A percentile compares a stretch with the other conserved stretches of the same genome.
Evolutionary conservation across 345 rosid species (phyloP).

Genomic region (Turritis glabra): DNA sequence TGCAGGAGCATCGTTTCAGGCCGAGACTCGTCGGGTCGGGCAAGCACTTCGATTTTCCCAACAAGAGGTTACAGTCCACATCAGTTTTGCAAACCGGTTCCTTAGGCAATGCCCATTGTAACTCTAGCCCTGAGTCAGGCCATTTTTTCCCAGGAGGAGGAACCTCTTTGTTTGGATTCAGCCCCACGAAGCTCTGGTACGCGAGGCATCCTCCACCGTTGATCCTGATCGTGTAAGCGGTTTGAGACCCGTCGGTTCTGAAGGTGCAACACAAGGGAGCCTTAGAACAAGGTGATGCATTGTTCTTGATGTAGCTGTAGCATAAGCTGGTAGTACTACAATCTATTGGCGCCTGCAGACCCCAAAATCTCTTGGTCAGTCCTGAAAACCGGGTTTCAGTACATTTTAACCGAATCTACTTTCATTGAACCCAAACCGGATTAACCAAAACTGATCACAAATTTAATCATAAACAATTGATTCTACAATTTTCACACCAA

Average conservation of each 20-base stretch:
- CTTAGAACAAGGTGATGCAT: slow-evolving; percentile 38
- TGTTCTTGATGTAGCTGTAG: slow-evolving; percentile 48
- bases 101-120: slow-evolving; percentile 57
- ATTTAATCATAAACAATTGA: neutral
- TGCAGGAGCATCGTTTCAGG: slow-evolving; percentile 51
- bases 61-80: slow-evolving; percentile 49
- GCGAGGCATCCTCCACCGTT: slow-evolving; percentile 50
- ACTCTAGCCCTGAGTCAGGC: slow-evolving; percentile 56
- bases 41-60: slow-evolving; percentile 51
- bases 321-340: slow-evolving; percentile 51
- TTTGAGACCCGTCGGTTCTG: slow-evolving; percentile 45
- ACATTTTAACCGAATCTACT: slow-evolving; percentile 17
- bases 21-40: slow-evolving; percentile 33
- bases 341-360: slow-evolving; percentile 38
- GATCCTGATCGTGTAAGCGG: slow-evolving; percentile 41
- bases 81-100: slow-evolving; percentile 53
- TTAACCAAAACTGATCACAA: neutral
- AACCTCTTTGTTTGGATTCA: slow-evolving; percentile 34
- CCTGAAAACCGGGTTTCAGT: slow-evolving; percentile 22
- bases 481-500: neutral
- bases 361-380: slow-evolving; percentile 37
- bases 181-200: slow-evolving; percentile 43
- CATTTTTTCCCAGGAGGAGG: slow-evolving; percentile 32
- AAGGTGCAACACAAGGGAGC: slow-evolving; percentile 52
- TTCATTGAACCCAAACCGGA: slow-evolving; percentile 3